phyloP scores from a whole-genome alignment of 2,329 filamentous ascomycete species.

The Fusarium sp. region DNA sequence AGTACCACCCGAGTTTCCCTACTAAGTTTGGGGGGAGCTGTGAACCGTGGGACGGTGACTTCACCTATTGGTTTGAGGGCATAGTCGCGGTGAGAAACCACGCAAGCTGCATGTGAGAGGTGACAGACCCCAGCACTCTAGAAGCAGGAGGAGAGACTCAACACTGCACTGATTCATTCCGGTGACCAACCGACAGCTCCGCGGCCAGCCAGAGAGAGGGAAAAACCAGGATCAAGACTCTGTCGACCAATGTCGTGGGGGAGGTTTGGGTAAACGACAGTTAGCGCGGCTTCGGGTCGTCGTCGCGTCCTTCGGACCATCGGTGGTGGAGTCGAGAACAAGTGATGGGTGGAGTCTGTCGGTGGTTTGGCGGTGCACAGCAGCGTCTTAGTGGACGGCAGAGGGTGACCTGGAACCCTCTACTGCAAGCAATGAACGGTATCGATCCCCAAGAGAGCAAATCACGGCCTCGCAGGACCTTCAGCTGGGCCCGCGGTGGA shows the following conservation, averaged over 20 bases:
- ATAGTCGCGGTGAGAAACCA: constrained; percentile 18
- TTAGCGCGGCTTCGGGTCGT: constrained; percentile 49
- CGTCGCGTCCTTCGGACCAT: constrained; percentile 48
- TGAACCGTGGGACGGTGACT: constrained; percentile 11
- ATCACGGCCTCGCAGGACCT: constrained; percentile 27
- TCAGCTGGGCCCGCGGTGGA: constrained; percentile 17
- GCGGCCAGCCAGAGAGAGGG: constrained; percentile 15
- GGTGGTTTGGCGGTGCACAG: constrained; percentile 35
- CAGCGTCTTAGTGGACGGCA: constrained; percentile 27
- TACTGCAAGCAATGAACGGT: constrained; percentile 34
- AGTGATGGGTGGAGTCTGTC: constrained; percentile 36
- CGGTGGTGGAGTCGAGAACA: constrained; percentile 44
- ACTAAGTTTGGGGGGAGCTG: constrained; percentile 12
- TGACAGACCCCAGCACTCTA: constrained; percentile 18
- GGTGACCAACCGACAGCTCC: constrained; percentile 36
- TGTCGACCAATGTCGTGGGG: constrained; percentile 39
- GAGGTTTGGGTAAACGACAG: constrained; percentile 21
- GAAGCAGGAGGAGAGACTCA: constrained; percentile 2
- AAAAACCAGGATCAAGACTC: constrained; percentile 24
- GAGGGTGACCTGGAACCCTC: constrained; percentile 21
- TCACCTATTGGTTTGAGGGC: constrained; percentile 31
- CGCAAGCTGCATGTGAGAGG: constrained; percentile 23
- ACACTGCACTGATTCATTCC: constrained; percentile 33
- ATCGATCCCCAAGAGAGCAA: constrained; percentile 33
- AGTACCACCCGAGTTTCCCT: constrained; percentile 2